A percentile compares a stretch with the other conserved stretches of the same genome.
Conservation (phyloP, 129 eudicot species). For the Chrysanthemum seticuspe region DNA sequence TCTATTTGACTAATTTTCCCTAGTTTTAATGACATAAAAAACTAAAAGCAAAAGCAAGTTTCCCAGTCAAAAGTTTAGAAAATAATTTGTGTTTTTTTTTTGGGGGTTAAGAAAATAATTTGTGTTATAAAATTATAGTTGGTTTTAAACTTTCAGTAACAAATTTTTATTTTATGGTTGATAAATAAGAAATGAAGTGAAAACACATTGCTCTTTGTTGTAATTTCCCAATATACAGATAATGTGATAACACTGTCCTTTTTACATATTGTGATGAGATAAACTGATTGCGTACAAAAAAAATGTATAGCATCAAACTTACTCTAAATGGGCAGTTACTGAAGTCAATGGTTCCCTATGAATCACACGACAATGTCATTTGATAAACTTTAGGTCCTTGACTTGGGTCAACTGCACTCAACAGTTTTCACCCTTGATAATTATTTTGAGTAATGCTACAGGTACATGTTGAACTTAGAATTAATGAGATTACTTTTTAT, state of each 20-base stretch:
- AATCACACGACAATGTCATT: constrained; percentile 84
- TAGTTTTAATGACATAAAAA: neutral
- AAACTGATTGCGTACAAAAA: neutral
- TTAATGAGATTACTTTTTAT: constrained; percentile 1
- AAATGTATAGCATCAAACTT: constrained; percentile 32
- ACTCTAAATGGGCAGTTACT: constrained; percentile 88
- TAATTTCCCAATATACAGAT: too few species aligned
- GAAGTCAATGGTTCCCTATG: constrained; percentile 89
- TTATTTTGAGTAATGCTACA: constrained; percentile 70
- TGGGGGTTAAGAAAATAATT: too few species aligned
- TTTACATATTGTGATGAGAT: too few species aligned
- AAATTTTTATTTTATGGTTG: too few species aligned
- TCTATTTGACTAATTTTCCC: too few species aligned
- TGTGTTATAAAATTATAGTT: too few species aligned
- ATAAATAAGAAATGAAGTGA: too few species aligned
- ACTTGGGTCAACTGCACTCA: constrained; percentile 46
- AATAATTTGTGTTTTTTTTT: neutral
- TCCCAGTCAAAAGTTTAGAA: neutral
- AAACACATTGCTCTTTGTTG: neutral
- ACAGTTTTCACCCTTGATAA: constrained; percentile 60
- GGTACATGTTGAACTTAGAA: constrained; percentile 46
- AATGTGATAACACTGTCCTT: too few species aligned
- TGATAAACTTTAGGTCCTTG: constrained; percentile 80
- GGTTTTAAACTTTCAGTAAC: neutral
- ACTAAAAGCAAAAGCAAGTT: neutral